Evolutionary conservation across 345 rosid genomes (phyloP), one percentile per base, ranked within the genome.

Genomic region (Kandelia obovata): DNA sequence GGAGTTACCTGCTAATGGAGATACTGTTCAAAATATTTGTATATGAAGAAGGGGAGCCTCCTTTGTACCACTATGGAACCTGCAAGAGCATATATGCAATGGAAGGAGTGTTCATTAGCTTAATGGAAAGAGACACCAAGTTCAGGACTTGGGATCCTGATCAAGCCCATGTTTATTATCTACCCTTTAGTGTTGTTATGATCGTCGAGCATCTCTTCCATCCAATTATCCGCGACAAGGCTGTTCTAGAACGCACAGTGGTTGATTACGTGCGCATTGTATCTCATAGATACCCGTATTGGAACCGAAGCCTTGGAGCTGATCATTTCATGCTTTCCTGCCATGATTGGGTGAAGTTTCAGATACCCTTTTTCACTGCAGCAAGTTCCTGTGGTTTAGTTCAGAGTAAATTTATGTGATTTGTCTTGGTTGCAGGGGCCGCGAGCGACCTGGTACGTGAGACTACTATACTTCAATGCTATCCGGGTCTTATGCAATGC

Each of bases 41-140:
- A 0, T 84, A 87, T 7, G 82, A 84, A 80, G 91, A 91, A 57
- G 92, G 92, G 71, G 91, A 86, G 64, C 86, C 86, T 25, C 95
- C 95, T 0, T 35, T 91, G 20, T 87, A 80, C 71, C 97, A 87
- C 53, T 27, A 72, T 46, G 92, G 92, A 21, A 72, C 76, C 10
- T 83, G 92, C 78, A 88, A 83, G 79, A 78, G 70, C 73, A 87
- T 85, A 72, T 88, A 87, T 75, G 85, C 89, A 0, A 79, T 69
- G 81, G 90, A 85, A 82, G 92, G 94, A 43, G 43, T 84, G 65
- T 88, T 90, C 71, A 7, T 88, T 1, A 73, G 76, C 83, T 75
- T 79, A 53, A 81, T 87, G 79, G 92, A 87, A 72, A 59, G 64
- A 6, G 49, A 67, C 16, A 67, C 68, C 30, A 60, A 46, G 15